phyloP scores from a whole-genome alignment of 2,329 filamentous ascomycete genomes.

The Penicillium sp. region DNA sequence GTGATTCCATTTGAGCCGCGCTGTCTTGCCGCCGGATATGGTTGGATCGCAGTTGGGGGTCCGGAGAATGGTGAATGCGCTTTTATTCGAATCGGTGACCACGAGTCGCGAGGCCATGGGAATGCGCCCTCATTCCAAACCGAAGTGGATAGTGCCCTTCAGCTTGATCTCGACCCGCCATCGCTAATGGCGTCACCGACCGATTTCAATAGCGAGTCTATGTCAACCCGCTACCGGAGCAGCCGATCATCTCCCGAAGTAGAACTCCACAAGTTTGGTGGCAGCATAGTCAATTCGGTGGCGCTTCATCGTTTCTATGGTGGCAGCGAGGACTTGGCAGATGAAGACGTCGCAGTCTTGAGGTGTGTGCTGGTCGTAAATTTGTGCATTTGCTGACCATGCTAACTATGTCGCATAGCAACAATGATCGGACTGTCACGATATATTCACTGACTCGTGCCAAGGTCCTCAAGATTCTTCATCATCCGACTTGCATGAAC shows the following conservation, averaged over 20 bases:
- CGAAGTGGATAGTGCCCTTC: slow-evolving; percentile 57
- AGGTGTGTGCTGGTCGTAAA: slow-evolving; percentile 34
- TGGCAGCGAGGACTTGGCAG: slow-evolving; percentile 41
- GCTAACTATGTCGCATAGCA: slow-evolving; percentile 61
- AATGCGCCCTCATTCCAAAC: slow-evolving; percentile 36
- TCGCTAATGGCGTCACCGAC: slow-evolving; percentile 26
- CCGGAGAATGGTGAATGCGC: slow-evolving; percentile 80
- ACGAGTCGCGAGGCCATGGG: slow-evolving; percentile 36
- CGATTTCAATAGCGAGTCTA: slow-evolving; percentile 20
- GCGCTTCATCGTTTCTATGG: slow-evolving; percentile 57
- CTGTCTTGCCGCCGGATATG: slow-evolving; percentile 79
- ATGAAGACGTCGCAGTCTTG: slow-evolving; percentile 55
- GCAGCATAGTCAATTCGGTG: slow-evolving; percentile 64
- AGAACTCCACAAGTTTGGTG: slow-evolving; percentile 57
- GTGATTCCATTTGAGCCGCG: slow-evolving; percentile 68
- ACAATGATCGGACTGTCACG: slow-evolving; percentile 87
- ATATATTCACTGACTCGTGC: slow-evolving; percentile 72
- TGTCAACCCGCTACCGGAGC: slow-evolving; percentile 17
- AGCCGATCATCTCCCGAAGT: slow-evolving; percentile 42
- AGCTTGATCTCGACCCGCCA: slow-evolving; percentile 46
- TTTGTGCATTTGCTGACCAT: slow-evolving; percentile 19
- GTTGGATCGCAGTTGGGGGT: slow-evolving; percentile 88
- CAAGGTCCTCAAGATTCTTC: slow-evolving; percentile 65
- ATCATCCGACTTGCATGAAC: slow-evolving; percentile 83
- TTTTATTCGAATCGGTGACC: slow-evolving; percentile 61